Conservation (phyloP, 495 filamentous ascomycete genomes). For the Daldinia decipiens region DNA sequence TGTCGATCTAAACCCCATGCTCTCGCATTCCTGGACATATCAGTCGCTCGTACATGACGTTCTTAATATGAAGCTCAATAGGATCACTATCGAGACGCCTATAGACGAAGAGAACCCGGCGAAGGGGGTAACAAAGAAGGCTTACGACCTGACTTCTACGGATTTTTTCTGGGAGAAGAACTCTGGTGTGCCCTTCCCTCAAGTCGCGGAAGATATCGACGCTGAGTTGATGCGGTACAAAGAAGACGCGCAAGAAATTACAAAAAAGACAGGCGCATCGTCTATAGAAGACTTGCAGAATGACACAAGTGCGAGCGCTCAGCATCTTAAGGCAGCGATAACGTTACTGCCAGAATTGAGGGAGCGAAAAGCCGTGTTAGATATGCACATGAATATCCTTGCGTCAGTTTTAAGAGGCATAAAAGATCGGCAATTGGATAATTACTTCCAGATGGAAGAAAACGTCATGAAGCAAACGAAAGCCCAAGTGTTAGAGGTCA, state of each 20-base stretch:
- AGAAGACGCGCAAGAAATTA: conserved; percentile 93
- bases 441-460: conserved; percentile 96
- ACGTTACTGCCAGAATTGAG: conserved; percentile 90
- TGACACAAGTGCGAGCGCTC: conserved; percentile 85
- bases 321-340: conserved; percentile 95
- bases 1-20: conserved; percentile 96
- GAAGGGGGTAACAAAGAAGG: conserved; percentile 78
- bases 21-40: conserved; percentile 99
- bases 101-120: conserved; percentile 77
- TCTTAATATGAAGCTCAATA: conserved; percentile 90
- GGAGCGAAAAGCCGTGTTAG: conserved; percentile 88
- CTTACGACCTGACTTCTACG: conserved; percentile 87
- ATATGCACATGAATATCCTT: conserved; percentile 99
- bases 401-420: conserved; percentile 86
- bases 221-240: conserved; percentile 92
- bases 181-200: conserved; percentile 90
- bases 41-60: conserved; percentile 96
- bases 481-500: conserved; percentile 85
- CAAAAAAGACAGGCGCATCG: conserved; percentile 91
- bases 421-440: conserved; percentile 93
- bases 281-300: conserved; percentile 94
- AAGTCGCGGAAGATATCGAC: conserved; percentile 97
- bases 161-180: conserved; percentile 99
- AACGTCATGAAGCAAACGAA: conserved; percentile 93
- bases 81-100: conserved; percentile 90